phyloP scores from a whole-genome alignment of 2,329 filamentous ascomycete species.

The Plectosphaerella cucumerina region DNA sequence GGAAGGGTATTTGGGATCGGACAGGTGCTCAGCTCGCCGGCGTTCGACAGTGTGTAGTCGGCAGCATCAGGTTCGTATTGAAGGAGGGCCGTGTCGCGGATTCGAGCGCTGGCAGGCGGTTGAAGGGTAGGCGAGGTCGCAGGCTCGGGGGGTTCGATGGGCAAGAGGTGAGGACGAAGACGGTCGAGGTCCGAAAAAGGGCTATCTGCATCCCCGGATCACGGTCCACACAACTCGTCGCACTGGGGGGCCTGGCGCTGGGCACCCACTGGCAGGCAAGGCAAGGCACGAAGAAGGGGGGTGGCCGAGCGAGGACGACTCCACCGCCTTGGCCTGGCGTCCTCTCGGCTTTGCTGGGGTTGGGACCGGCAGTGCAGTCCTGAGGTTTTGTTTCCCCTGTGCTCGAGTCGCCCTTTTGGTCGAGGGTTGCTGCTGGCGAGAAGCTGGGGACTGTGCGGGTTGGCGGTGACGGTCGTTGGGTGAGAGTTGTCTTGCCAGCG shows the following conservation, averaged over 20 bases:
- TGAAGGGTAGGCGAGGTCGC: neutral
- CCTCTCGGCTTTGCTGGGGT: too few relatives aligned
- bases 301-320: too few relatives aligned
- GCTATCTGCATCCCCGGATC: constrained; percentile 3
- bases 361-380: too few relatives aligned
- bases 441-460: too few relatives aligned
- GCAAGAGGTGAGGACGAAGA: neutral
- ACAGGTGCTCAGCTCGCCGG: neutral
- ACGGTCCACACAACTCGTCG: constrained; percentile 1
- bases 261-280: neutral
- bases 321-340: too few relatives aligned
- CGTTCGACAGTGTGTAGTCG: neutral
- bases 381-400: too few relatives aligned
- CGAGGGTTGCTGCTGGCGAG: too few relatives aligned
- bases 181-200: constrained; percentile 1
- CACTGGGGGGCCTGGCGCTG: neutral
- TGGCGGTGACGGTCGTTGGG: too few relatives aligned
- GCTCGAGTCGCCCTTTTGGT: too few relatives aligned
- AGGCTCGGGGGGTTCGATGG: neutral
- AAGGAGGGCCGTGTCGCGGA: neutral
- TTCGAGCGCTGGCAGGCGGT: neutral
- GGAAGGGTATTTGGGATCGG: neutral
- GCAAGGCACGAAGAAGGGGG: neutral
- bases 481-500: too few relatives aligned
- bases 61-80: neutral